Base-by-base conservation (phyloP, 1,284 basidiomycete species). In the Ganoderma lucidum region DNA sequence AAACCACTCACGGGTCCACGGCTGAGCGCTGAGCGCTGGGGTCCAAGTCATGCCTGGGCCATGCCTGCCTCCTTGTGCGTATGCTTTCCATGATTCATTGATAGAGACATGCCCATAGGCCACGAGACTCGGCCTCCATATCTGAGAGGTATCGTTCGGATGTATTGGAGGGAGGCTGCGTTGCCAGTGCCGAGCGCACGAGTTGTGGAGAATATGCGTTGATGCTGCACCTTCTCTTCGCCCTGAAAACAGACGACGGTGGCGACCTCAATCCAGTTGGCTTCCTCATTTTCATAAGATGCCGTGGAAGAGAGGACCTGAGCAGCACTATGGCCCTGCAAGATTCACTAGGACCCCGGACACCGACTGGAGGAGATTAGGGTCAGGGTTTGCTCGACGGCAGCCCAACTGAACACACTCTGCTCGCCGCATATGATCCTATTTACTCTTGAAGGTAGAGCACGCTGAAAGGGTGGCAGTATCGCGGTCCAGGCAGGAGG, bases 351-450 rank as follows among this genome's bases (percentile, higher is more conserved):
- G 59, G 59, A 61, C 59, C 59, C 59, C 59, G 59, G 14, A 17
- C 12, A 61, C 59, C 28, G 4, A 2, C 14, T 6, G 6, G 35
- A 12, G 30, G 37, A 59, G 37, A 39, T 9, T 39, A 39, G 56
- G 59, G 59, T 61, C 39, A 61, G 59, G 59, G 59, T 61, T 44
- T 17, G 37, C 37, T 41, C 12, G 41, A 17, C 23, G 37, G 23
- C n/a, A 42, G 19, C 39, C 39, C 39, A 15, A 42, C 59, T 42
- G 3, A 61, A 61, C 39, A 28, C 59, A 23, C 5, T 41, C 59
- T 39, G 35, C 19, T 59, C 59, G 23, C 23, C 37, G 59, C 37
- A 41, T 42, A 41, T 42, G 39, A 12, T 23, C 28, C 23, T n/a
- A 41, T 61, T 23, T 28, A 53, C 39, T 28, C 59, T 61, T 5